phyloP scores from a whole-genome alignment of 1,284 basidiomycete species.

The Gymnopus androsaceus region DNA sequence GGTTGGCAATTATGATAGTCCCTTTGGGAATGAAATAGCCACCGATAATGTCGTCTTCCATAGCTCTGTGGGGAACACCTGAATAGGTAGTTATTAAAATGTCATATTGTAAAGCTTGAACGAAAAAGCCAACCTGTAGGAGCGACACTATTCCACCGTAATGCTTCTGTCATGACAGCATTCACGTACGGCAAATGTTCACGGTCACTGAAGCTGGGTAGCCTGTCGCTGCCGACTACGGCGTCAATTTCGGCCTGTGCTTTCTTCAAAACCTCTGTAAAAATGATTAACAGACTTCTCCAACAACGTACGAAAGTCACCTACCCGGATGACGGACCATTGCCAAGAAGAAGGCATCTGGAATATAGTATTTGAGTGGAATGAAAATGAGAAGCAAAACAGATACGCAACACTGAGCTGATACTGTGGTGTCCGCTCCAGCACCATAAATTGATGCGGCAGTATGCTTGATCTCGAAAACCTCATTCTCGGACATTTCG shows the following conservation, averaged over 20 bases:
- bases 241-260: slow-evolving; percentile 29
- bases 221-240: slow-evolving; percentile 27
- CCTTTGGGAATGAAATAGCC: slow-evolving; percentile 31
- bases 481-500: slow-evolving; percentile 15
- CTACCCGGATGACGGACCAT: slow-evolving; percentile 22
- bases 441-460: slow-evolving; percentile 24
- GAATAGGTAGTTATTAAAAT: background rate
- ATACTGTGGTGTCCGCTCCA: slow-evolving; percentile 23
- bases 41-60: slow-evolving; percentile 27
- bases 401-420: slow-evolving; percentile 13
- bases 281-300: background rate
- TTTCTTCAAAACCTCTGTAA: slow-evolving; percentile 23
- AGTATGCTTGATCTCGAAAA: slow-evolving; percentile 22
- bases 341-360: slow-evolving; percentile 23
- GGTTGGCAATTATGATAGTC: slow-evolving; percentile 28
- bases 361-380: background rate
- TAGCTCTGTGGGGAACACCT: slow-evolving; percentile 28
- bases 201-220: slow-evolving; percentile 32
- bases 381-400: background rate
- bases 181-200: slow-evolving; percentile 32
- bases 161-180: slow-evolving; percentile 30
- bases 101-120: background rate
- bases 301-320: background rate
- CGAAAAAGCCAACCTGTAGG: slow-evolving; percentile 20
- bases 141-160: slow-evolving; percentile 29